Evolutionary conservation across 208 protist species (phyloP), one percentile per base, ranked within the genome.

Genomic region (Wallacemonas sp.): DNA sequence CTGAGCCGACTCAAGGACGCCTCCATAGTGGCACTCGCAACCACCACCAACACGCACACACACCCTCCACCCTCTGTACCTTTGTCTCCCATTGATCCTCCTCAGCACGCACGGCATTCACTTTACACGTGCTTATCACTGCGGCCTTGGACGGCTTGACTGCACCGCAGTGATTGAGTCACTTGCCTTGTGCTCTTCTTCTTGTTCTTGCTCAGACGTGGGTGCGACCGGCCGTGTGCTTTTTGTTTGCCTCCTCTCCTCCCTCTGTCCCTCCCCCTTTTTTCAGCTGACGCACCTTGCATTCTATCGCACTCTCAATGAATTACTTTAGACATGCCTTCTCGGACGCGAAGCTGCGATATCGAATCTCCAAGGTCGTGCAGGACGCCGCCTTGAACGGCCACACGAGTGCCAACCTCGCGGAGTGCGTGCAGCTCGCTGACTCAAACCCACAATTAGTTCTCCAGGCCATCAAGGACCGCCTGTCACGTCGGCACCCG

Each of bases 401-500:
- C 30, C 56, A 36, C 24, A 43, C 19, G 17, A 61, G 30, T 11
- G 29, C 61, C 4, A 62, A 48, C 33, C 57, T 83, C 24, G 57
- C 61, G 17, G 76, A 88, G 65, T 88, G 79, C 41, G 65, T 92
- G 21, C 57, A 26, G 19, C 64, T 93, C 11, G 80, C 82, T 2
- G 86, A 94, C 47, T 32, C 68, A 44, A 61, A 92, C 36, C 79
- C 90, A 6, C 61, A 77, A 41, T 38, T 79, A n/a, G 71, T 94
- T 0, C 65, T 94, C 16, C 46, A 70, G 33, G 60, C 64, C 26
- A 32, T 96, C 14, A 62, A 69, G 21, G 77, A 83, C 9, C 58
- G 71, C 41, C 62, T 93, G 0, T 56, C 65, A 17, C 72, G 41
- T 5, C 63, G 48, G 14, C 61, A 83, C 34, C 44, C 79, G 0